phyloP scores from a whole-genome alignment of 129 eudicot genomes.

The Flaveria sonorensis region DNA sequence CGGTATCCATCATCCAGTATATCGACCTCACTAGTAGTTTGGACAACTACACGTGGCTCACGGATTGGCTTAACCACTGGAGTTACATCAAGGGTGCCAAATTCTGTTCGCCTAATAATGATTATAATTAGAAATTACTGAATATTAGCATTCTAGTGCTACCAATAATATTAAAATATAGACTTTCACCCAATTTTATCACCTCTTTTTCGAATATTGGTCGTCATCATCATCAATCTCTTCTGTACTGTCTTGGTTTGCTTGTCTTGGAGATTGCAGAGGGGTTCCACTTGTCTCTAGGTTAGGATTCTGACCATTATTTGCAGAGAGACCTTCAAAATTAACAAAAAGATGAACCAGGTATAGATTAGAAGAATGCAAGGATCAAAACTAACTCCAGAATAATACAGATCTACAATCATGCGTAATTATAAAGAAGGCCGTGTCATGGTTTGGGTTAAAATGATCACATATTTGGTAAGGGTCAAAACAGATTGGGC shows the following conservation, averaged over 20 bases:
- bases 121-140: conserved; percentile 8
- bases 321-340: conserved; percentile 43
- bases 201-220: conserved; percentile 80
- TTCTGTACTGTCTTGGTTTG: conserved; percentile 57
- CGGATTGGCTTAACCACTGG: conserved; percentile 94
- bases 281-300: conserved; percentile 59
- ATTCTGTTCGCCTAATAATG: conserved; percentile 66
- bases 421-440: conserved; percentile 17
- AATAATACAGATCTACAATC: neutral
- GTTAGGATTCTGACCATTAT: conserved; percentile 45
- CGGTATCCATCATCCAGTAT: conserved; percentile 97
- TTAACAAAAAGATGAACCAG: neutral
- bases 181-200: conserved; percentile 5
- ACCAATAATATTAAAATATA: neutral
- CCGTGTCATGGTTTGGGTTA: neutral
- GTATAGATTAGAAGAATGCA: conserved; percentile 15
- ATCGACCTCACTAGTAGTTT: conserved; percentile 98
- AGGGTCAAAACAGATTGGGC: neutral
- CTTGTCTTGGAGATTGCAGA: conserved; percentile 66
- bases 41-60: conserved; percentile 96
- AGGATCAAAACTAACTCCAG: neutral
- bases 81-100: conserved; percentile 57
- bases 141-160: conserved; percentile 27
- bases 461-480: neutral
- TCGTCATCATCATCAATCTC: conserved; percentile 74